These are phyloP conservation scores for Dianthus caryophyllus DNA, from an alignment of 148 eudicot species.

Conservation along the genomic window DNA sequence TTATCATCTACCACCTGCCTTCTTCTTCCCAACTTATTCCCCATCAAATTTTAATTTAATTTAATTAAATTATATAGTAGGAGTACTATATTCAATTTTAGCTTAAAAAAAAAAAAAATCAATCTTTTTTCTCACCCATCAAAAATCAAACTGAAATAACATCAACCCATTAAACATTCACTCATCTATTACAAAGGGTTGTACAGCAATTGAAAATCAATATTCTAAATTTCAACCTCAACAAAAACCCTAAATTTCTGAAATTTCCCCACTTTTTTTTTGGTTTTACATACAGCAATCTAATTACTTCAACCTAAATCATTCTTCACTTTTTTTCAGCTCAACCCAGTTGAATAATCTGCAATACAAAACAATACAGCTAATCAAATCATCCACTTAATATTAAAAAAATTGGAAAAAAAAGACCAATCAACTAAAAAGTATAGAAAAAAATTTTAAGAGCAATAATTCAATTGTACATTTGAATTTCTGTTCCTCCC, in stretches of 20 bases:
- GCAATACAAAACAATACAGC: conserved; percentile 11
- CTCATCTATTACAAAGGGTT: not conserved
- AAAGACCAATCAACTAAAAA: not conserved
- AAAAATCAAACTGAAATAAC: too few relatives aligned
- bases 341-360: conserved; percentile 21
- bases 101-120: too few relatives aligned
- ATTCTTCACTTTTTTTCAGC: conserved; percentile 1
- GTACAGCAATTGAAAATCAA: conserved; percentile 24
- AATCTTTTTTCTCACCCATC: too few relatives aligned
- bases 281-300: conserved; percentile 7
- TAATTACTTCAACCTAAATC: conserved; percentile 11
- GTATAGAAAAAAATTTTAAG: not conserved
- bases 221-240: not conserved
- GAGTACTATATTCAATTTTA: too few relatives aligned
- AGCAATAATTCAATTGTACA: not conserved
- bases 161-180: not conserved
- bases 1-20: conserved; percentile 89
- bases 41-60: too few relatives aligned
- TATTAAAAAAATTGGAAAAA: not conserved
- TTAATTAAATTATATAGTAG: too few relatives aligned
- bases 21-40: conserved; percentile 87
- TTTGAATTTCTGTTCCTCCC: not conserved
- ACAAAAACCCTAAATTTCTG: conserved; percentile 17
- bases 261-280: not conserved
- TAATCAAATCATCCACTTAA: not conserved